Evolutionary conservation across 2,329 filamentous ascomycete genomes (phyloP).

Genomic region (Aspergillus costaricaensis): DNA sequence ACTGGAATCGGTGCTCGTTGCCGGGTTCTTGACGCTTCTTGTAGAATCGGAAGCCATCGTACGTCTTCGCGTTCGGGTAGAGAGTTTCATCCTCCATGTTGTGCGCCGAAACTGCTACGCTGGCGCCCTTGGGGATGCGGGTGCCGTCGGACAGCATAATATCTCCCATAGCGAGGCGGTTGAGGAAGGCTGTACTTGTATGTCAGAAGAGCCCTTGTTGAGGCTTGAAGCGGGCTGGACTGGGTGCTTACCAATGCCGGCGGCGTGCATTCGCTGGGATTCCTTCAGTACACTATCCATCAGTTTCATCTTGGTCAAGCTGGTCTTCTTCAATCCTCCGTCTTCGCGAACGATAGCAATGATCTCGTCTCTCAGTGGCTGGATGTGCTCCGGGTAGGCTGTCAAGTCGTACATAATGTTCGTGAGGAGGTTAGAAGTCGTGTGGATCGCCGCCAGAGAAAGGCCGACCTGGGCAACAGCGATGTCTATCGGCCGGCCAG

Average conservation of each 20-base stretch:
- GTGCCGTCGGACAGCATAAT: conserved; percentile 34
- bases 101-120: conserved; percentile 28
- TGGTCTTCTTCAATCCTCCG: conserved; percentile 38
- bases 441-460: conserved; percentile 37
- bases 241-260: conserved; percentile 27
- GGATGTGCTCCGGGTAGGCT: conserved; percentile 53
- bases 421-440: conserved; percentile 40
- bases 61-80: conserved; percentile 31
- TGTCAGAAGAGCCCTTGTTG: background rate
- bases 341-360: conserved; percentile 45
- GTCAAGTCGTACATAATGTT: conserved; percentile 58
- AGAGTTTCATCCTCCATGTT: conserved; percentile 30
- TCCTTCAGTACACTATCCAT: conserved; percentile 42
- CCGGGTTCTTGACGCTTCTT: conserved; percentile 33
- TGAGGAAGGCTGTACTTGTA: conserved; percentile 24
- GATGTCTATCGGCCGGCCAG: conserved; percentile 19
- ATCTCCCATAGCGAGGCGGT: conserved; percentile 25
- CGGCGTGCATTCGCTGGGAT: conserved; percentile 32
- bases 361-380: conserved; percentile 56
- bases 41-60: conserved; percentile 39
- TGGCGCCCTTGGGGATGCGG: conserved; percentile 32
- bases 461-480: conserved; percentile 29
- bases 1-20: conserved; percentile 32
- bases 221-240: no score
- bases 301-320: conserved; percentile 35